phyloP scores from a whole-genome alignment of 306 rosid genomes.

The Glycine tomentella region DNA sequence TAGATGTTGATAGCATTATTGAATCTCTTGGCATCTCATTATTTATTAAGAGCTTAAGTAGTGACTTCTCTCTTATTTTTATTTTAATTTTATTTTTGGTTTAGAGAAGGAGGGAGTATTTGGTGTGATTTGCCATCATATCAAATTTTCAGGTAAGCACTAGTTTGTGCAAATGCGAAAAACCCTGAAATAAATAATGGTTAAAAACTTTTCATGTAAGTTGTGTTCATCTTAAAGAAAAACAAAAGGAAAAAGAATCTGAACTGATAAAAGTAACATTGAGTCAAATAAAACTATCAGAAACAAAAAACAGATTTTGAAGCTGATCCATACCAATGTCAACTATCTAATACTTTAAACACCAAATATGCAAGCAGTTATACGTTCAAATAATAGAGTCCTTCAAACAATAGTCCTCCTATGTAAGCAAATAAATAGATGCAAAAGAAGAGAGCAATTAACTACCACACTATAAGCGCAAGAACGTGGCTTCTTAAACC shows the following conservation, averaged over 20 bases:
- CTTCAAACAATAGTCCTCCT: too few relatives aligned
- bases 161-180: background rate
- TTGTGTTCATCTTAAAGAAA: background rate
- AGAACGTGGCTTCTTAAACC: conserved; percentile 4
- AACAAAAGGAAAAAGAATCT: background rate
- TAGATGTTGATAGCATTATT: background rate
- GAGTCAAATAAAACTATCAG: background rate
- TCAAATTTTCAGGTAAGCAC: conserved; percentile 10
- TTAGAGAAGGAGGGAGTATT: background rate
- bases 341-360: background rate
- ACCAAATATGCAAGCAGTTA: background rate
- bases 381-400: conserved; percentile 1
- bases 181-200: background rate
- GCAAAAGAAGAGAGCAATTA: background rate
- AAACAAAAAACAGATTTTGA: background rate
- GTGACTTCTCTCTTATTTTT: background rate
- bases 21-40: conserved; percentile 12
- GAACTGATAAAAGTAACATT: background rate
- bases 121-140: background rate
- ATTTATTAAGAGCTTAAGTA: background rate
- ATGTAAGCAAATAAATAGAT: background rate
- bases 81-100: background rate
- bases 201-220: conserved; percentile 10
- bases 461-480: background rate
- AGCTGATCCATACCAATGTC: background rate